Evolutionary conservation across 2,329 filamentous ascomycete genomes (phyloP), one percentile per base, ranked within the genome.

Genomic region (Colletotrichum chlorophyti): DNA sequence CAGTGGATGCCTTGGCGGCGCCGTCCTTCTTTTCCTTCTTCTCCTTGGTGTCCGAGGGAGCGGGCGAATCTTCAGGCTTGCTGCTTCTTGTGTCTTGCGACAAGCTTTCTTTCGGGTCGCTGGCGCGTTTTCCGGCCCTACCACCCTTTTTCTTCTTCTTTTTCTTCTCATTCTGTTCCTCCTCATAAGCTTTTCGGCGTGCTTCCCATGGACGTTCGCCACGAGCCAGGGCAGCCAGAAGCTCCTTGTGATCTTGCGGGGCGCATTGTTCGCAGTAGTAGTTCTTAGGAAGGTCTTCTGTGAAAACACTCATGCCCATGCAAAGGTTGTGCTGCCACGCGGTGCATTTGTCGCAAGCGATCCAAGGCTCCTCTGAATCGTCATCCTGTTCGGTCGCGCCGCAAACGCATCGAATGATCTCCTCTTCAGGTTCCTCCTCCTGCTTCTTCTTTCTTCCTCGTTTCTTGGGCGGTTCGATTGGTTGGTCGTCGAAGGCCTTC

Each of bases 251-350:
- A 62, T 93, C 87, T 53, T 92, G 84, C 1, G 95, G 95, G 49
- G 84, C 84, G 78, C 95, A 98, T 74, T 89, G 80, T 74, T 99
- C 95, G 76, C 95, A 99, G 75, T 90, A 96, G 77, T 99, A 99
- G 73, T 91, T 83, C 60, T 90, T 90, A 26, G 91, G 89, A 53
- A 91, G 82, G 68, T 93, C 86, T 58, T 93, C 90, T 27, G 88
- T 85, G 66, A 91, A 92, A 42, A 89, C 86, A 68, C 83, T 87
- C 70, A 97, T 85, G 50, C 91, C 92, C 80, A 99, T 91, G 72
- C 95, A 99, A 63, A 96, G 89, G 69, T 97, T 97, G 75, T 99
- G 95, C 75, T 99, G 95, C 95, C 95, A 99, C 37, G 90, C 94
- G 45, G 86, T 87, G 74, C 95, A 99, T 42, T 85, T 86, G 74